Evolutionary conservation across 1,284 basidiomycete species (phyloP).

Genomic region (Puccinia polysora): DNA sequence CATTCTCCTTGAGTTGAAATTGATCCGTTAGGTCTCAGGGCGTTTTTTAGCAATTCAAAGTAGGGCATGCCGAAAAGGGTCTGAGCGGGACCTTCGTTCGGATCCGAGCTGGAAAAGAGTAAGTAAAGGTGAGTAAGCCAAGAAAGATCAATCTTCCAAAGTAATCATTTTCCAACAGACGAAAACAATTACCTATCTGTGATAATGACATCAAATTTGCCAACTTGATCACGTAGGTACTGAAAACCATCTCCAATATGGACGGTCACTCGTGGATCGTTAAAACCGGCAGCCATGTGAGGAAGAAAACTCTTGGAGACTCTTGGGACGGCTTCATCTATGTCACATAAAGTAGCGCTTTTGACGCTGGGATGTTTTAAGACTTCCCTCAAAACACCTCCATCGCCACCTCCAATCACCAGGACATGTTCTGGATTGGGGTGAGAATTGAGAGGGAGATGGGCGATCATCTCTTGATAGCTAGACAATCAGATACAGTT

Average conservation of each 20-base stretch:
- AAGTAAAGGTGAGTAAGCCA: neutral
- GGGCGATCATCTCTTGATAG: constrained; percentile 99
- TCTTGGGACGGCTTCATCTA: constrained; percentile 96
- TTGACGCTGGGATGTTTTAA: constrained; percentile 90
- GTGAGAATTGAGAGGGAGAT: constrained; percentile 88
- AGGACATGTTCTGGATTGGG: constrained; percentile 94
- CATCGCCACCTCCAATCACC: constrained; percentile 86
- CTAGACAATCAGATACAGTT: constrained; percentile 58
- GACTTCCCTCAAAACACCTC: constrained; percentile 93
- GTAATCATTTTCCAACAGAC: too few relatives aligned
- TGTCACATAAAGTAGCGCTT: constrained; percentile 91
- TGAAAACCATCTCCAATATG: constrained; percentile 95
- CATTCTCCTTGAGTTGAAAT: constrained; percentile 96
- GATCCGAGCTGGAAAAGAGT: constrained; percentile 63
- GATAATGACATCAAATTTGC: constrained; percentile 95
- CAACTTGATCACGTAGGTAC: constrained; percentile 83
- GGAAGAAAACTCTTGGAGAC: constrained; percentile 91
- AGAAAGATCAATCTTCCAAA: too few relatives aligned
- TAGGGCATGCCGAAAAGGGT: constrained; percentile 95
- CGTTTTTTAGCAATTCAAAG: constrained; percentile 87
- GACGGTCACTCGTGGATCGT: constrained; percentile 78
- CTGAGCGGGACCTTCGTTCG: constrained; percentile 82
- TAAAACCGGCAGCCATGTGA: constrained; percentile 82
- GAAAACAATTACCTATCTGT: constrained; percentile 53
- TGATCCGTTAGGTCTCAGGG: constrained; percentile 81